Conservation (phyloP, 192 early-diverging fungal species). For the Glomus cerebriforme region DNA sequence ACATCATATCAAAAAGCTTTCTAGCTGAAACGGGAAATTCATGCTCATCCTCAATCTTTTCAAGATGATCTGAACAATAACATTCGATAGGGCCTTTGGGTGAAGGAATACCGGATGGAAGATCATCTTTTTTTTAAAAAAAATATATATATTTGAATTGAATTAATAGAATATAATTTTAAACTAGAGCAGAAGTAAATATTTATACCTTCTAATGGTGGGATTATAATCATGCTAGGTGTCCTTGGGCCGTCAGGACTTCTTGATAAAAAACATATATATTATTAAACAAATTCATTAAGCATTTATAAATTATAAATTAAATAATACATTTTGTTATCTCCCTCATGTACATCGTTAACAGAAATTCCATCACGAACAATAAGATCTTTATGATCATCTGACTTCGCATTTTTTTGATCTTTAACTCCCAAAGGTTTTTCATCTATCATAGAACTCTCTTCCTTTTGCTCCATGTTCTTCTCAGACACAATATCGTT, state of each 20-base stretch:
- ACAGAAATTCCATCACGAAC: not conserved
- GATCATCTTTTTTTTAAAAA: slow-evolving; percentile 36
- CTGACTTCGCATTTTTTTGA: not conserved
- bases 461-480: not conserved
- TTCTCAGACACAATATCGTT: not conserved
- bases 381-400: not conserved
- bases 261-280: not conserved
- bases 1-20: slow-evolving; percentile 59
- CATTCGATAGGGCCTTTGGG: slow-evolving; percentile 58
- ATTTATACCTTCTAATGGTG: not conserved
- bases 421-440: not conserved
- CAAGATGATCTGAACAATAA: slow-evolving; percentile 68
- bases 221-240: not conserved
- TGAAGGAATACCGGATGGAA: slow-evolving; percentile 48
- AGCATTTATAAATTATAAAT: not conserved
- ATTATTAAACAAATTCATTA: not conserved
- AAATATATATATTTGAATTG: not conserved
- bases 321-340: not conserved
- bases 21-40: slow-evolving; percentile 61
- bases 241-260: not conserved
- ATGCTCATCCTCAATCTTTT: slow-evolving; percentile 59
- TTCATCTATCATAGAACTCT: not conserved
- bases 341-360: not conserved
- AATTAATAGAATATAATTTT: not conserved
- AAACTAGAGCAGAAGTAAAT: not conserved